Evolutionary conservation across 805 yeast species (phyloP).

Genomic region (Metschnikowia colocasiae): DNA sequence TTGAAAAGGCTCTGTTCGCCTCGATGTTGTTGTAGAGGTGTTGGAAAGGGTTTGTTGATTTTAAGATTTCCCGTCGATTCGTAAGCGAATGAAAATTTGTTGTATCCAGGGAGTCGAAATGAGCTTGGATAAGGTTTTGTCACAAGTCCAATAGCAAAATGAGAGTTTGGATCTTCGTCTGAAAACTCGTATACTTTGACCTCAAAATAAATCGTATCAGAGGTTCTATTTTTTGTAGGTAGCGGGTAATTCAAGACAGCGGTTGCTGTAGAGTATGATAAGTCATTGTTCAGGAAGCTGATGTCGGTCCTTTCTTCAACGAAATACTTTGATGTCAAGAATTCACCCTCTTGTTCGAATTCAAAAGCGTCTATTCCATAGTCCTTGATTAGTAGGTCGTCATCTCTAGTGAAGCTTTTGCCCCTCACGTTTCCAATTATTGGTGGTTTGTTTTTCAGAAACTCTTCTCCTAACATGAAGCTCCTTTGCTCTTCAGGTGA

Average conservation of each 20-base stretch:
- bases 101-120: constrained; percentile 71
- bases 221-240: constrained; percentile 34
- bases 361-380: constrained; percentile 39
- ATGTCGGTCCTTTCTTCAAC: constrained; percentile 41
- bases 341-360: constrained; percentile 34
- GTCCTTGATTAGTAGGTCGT: constrained; percentile 31
- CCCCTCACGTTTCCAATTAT: constrained; percentile 31
- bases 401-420: constrained; percentile 27
- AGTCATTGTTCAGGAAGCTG: constrained; percentile 33
- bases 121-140: constrained; percentile 68
- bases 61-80: constrained; percentile 71
- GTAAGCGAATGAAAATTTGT: constrained; percentile 65
- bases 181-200: constrained; percentile 36
- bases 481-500: constrained; percentile 41
- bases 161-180: constrained; percentile 37
- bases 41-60: constrained; percentile 59
- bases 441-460: constrained; percentile 30
- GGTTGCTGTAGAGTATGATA: constrained; percentile 39
- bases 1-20: constrained; percentile 40
- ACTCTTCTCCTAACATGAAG: constrained; percentile 36
- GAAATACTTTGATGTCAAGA: constrained; percentile 30
- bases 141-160: constrained; percentile 61
- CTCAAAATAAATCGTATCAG: constrained; percentile 61
- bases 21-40: constrained; percentile 42
- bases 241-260: constrained; percentile 37